A percentile compares a stretch with the other conserved stretches of the same genome.
Conservation (phyloP, 2,329 filamentous ascomycete species). For the Trichoderma aggressivum region DNA sequence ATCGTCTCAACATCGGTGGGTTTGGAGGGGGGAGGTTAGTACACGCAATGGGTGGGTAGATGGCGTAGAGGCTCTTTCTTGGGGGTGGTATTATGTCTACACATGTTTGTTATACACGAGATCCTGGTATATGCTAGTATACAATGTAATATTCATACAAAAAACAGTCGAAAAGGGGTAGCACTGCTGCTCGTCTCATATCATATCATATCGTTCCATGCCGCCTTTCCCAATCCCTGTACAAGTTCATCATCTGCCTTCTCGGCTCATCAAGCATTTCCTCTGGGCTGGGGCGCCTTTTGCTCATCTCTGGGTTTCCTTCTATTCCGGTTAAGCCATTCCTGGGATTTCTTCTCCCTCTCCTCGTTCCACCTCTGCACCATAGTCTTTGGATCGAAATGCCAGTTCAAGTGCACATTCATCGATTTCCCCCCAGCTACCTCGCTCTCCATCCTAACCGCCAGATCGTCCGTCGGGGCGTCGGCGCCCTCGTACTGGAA, state of each 20-base stretch:
- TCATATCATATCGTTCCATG: not conserved
- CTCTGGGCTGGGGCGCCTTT: not conserved
- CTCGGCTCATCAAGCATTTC: not conserved
- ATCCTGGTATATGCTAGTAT: not conserved
- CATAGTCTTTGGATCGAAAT: slow-evolving; percentile 19
- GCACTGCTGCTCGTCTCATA: not conserved
- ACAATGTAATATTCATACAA: not conserved
- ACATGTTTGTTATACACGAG: not conserved
- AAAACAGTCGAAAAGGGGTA: not conserved
- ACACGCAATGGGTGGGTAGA: not conserved
- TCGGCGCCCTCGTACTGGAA: slow-evolving; percentile 1
- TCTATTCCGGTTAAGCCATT: slow-evolving; percentile 9
- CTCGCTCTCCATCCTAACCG: slow-evolving; percentile 15
- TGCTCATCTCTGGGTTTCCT: not conserved
- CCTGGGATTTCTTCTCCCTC: not conserved
- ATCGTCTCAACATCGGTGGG: not conserved
- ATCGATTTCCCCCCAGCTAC: slow-evolving; percentile 1
- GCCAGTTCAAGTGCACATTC: slow-evolving; percentile 17
- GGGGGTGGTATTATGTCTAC: not conserved
- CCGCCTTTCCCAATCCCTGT: not conserved
- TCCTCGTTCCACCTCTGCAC: slow-evolving; percentile 12
- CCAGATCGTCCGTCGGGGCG: slow-evolving; percentile 1
- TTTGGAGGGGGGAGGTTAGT: not conserved
- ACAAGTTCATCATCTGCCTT: not conserved
- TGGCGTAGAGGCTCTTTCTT: not conserved